Evolutionary conservation across 1,139 yeast genomes (phyloP).

Genomic region (Waltiozyma sp.): DNA sequence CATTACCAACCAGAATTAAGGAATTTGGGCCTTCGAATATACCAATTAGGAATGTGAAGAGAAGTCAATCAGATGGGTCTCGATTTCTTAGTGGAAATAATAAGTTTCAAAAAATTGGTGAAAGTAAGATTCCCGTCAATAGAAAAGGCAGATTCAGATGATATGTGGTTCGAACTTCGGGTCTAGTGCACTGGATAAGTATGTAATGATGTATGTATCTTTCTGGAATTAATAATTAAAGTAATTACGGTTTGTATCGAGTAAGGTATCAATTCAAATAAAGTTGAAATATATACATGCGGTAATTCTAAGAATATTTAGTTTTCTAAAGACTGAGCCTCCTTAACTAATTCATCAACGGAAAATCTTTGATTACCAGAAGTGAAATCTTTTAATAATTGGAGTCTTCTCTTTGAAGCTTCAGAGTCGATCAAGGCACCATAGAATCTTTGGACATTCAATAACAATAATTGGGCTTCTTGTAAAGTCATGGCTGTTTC

Average conservation of each 20-base stretch:
- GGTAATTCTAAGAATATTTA: slow-evolving; percentile 6
- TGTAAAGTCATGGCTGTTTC: slow-evolving; percentile 50
- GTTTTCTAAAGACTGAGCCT: slow-evolving; percentile 62
- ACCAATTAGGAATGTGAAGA: background rate
- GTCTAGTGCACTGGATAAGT: too few species aligned
- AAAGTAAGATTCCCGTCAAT: background rate
- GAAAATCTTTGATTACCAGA: slow-evolving; percentile 52
- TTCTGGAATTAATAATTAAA: too few species aligned
- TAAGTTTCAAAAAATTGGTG: background rate
- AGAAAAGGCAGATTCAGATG: background rate
- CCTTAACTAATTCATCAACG: slow-evolving; percentile 54
- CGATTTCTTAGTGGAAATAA: background rate
- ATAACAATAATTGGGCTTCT: slow-evolving; percentile 67
- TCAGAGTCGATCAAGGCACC: slow-evolving; percentile 45
- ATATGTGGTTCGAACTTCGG: too few species aligned
- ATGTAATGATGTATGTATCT: too few species aligned
- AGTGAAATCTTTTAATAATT: slow-evolving; percentile 57
- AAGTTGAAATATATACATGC: background rate
- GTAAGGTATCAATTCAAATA: too few species aligned
- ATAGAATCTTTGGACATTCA: slow-evolving; percentile 83
- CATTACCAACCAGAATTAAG: background rate
- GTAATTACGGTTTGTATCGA: too few species aligned
- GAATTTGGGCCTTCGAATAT: too few species aligned
- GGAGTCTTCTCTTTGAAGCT: slow-evolving; percentile 37
- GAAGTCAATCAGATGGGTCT: background rate